phyloP scores from a whole-genome alignment of 1,139 yeast species.

The Saccharomyces hybrid region DNA sequence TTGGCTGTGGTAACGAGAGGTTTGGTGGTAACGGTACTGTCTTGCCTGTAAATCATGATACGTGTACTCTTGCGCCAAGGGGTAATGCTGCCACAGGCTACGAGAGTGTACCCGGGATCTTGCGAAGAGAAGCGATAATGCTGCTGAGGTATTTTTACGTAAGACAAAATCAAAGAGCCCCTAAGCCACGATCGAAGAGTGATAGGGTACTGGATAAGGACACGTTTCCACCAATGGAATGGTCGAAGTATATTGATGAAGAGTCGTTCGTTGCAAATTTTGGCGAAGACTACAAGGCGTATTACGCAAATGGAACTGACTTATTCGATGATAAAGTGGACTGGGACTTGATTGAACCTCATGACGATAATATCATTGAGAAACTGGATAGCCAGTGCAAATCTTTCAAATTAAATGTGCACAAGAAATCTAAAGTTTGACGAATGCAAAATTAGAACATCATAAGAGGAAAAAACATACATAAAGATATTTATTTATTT shows the following conservation, averaged over 20 bases:
- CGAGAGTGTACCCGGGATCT: conserved; percentile 64
- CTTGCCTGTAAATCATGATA: conserved; percentile 50
- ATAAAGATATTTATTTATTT: too few species aligned
- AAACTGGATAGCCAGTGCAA: conserved; percentile 10
- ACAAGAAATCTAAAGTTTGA: neutral
- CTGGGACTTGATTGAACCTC: conserved; percentile 25
- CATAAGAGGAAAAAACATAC: neutral
- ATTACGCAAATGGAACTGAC: conserved; percentile 31
- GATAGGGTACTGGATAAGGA: conserved; percentile 63
- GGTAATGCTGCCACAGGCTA: conserved; percentile 10
- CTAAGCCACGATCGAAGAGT: conserved; percentile 68
- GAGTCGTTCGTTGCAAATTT: conserved; percentile 43
- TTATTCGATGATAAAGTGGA: conserved; percentile 22
- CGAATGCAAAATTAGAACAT: neutral
- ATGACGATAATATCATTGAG: conserved; percentile 19
- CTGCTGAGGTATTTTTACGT: conserved; percentile 75
- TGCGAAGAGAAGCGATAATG: conserved; percentile 75
- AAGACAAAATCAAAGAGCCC: conserved; percentile 79
- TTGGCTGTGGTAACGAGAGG: conserved; percentile 91
- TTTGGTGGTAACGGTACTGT: conserved; percentile 97
- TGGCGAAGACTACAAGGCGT: conserved; percentile 38
- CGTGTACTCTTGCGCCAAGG: conserved; percentile 12
- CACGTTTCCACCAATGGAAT: conserved; percentile 53
- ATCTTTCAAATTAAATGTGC: conserved; percentile 3
- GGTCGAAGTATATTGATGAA: conserved; percentile 40